Evolutionary conservation across 148 eudicot genomes (phyloP).

Genomic region (Vaccinium myrtillus): DNA sequence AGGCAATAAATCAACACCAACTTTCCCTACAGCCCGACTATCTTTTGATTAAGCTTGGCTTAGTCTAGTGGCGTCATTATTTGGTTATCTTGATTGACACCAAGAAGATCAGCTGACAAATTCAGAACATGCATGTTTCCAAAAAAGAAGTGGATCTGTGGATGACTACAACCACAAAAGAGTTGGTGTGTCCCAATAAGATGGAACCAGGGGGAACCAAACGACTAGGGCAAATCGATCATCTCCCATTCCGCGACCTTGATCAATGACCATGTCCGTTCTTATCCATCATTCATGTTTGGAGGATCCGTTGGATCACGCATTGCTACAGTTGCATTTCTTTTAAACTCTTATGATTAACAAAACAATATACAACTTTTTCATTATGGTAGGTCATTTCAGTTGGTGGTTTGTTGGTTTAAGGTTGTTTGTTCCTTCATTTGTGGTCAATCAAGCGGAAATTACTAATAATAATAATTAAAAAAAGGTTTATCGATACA

Average conservation of each 20-base stretch:
- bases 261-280: constrained; percentile 58
- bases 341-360: neutral
- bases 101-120: neutral
- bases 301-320: constrained; percentile 96
- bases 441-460: neutral
- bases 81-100: neutral
- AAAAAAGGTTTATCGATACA: neutral
- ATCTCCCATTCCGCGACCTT: constrained; percentile 53
- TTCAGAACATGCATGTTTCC: neutral
- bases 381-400: neutral
- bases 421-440: neutral
- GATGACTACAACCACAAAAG: constrained; percentile 67
- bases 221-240: constrained; percentile 11
- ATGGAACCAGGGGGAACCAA: constrained; percentile 33
- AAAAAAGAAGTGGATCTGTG: constrained; percentile 18
- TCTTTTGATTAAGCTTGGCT: neutral
- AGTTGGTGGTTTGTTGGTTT: constrained; percentile 3
- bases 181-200: constrained; percentile 31
- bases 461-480: neutral
- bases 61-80: neutral
- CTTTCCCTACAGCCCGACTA: neutral
- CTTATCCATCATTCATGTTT: constrained; percentile 90
- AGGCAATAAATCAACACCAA: neutral
- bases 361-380: neutral
- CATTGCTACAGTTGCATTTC: constrained; percentile 90